Base-by-base conservation (phyloP, 441 rosid genomes). In the Gossypium schwendimanii region DNA sequence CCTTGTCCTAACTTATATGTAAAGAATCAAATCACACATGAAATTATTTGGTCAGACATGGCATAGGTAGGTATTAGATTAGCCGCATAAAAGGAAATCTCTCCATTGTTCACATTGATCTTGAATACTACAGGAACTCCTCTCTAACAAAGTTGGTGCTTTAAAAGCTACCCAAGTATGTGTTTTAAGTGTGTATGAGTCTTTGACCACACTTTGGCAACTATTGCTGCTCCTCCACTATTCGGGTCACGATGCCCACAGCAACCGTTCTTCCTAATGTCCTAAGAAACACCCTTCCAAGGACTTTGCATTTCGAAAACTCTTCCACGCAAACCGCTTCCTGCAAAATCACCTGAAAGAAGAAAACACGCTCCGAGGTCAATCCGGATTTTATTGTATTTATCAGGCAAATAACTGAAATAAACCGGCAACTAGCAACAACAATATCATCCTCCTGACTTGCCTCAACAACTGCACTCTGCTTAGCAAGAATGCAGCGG, bases 391-490 rank as follows among this genome's bases (percentile, higher is more conserved):
- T 54, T 21, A 63, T n/a, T 41, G 28, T 10, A n/a, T 15, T 24
- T 26, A 50, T 26, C 44, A 67, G 41, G 26, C 26, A 44, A 67
- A 67, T 15, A 47, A 64, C 36, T 12, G 14, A 45, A 45, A 45
- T 45, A 14, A 12, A 45, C 31, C 36, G 12, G 26, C 71, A 67
- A 66, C 23, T 47, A 66, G 26, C 26, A 54, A 54, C 54, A 45
- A 2, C n/a, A 59, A 44, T 50, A 47, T 61, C 63, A 63, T 49
- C 39, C 50, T 4, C 6, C 20, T 41, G 20, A 44, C 63, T 80
- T 73, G 91, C 98, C 98, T 93, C 98, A 63, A 96, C 63, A 28
- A 88, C 80, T n/a, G 97, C 97, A 70, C 81, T 87, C 81, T 96
- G 97, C 85, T 93, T 93, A 52, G 96, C 83, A 6, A 76, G 73